phyloP scores from a whole-genome alignment of 164 flowering plant species.

The Magnolia kwangsiensis region DNA sequence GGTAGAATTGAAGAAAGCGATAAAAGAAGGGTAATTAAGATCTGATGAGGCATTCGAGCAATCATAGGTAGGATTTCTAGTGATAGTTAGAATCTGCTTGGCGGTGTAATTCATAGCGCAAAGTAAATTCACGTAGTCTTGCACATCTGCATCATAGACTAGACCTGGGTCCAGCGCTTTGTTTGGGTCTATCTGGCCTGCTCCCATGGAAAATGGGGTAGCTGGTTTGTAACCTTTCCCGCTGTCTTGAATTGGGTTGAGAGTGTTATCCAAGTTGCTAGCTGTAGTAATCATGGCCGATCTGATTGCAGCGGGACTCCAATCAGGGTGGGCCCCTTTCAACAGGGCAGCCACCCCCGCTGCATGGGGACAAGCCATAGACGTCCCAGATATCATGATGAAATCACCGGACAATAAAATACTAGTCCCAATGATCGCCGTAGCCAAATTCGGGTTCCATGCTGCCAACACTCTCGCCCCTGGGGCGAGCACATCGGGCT shows the following conservation, averaged over 20 bases:
- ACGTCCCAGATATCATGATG: conserved; percentile 34
- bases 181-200: not conserved
- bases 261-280: conserved; percentile 20
- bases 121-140: conserved; percentile 43
- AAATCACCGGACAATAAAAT: conserved; percentile 28
- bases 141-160: conserved; percentile 29
- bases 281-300: conserved; percentile 43
- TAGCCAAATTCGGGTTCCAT: conserved; percentile 21
- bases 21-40: conserved; percentile 60
- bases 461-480: conserved; percentile 34
- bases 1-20: conserved; percentile 21
- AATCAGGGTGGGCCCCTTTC: conserved; percentile 37
- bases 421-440: conserved; percentile 13
- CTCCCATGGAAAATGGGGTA: not conserved
- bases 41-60: conserved; percentile 28
- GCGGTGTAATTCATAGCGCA: conserved; percentile 41
- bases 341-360: conserved; percentile 38
- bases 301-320: conserved; percentile 45
- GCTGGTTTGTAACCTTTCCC: conserved; percentile 1
- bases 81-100: conserved; percentile 36
- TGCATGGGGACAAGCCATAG: conserved; percentile 43
- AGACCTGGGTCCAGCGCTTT: conserved; percentile 38
- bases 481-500: not conserved
- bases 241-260: conserved; percentile 17
- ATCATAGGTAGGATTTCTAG: conserved; percentile 20